phyloP scores from a whole-genome alignment of 768 basidiomycete genomes.

The Mycena olivaceomarginata region DNA sequence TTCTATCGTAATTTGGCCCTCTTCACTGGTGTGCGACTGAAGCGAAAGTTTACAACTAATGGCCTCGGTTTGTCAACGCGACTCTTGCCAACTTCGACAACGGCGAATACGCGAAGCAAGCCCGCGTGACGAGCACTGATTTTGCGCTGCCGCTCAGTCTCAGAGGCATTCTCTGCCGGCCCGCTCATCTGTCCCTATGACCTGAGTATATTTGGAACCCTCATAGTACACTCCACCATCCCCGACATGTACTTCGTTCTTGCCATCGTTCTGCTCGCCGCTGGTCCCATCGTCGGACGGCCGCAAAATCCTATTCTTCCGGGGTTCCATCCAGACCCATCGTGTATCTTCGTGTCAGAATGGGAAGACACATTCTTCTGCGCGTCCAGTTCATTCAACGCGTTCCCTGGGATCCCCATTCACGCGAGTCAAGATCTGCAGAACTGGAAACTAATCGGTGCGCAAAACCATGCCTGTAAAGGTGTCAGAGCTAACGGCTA shows the following conservation, averaged over 20 bases:
- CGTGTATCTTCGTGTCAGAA: slow-evolving; percentile 51
- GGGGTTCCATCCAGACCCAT: slow-evolving; percentile 58
- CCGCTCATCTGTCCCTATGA: neutral
- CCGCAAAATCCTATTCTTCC: slow-evolving; percentile 49
- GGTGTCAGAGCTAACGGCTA: neutral
- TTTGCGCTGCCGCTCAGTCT: too few species aligned
- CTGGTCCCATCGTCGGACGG: neutral
- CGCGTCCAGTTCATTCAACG: slow-evolving; percentile 57
- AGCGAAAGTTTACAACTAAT: too few species aligned
- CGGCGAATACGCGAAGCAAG: too few species aligned
- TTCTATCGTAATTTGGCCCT: too few species aligned
- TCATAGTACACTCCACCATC: neutral
- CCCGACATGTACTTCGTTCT: neutral
- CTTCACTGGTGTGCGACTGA: too few species aligned
- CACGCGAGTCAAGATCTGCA: slow-evolving; percentile 55
- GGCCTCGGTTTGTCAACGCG: too few species aligned
- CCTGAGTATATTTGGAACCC: neutral
- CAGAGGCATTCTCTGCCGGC: neutral
- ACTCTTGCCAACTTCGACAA: too few species aligned
- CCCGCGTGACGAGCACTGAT: too few species aligned
- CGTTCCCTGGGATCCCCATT: slow-evolving; percentile 58
- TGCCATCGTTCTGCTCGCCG: neutral
- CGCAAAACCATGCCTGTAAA: neutral
- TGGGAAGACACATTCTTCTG: slow-evolving; percentile 57
- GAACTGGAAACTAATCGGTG: slow-evolving; percentile 56